A percentile compares a stretch with the other conserved stretches of the same genome.
phyloP scores from a whole-genome alignment of 768 basidiomycete genomes.

The Russula abietina region DNA sequence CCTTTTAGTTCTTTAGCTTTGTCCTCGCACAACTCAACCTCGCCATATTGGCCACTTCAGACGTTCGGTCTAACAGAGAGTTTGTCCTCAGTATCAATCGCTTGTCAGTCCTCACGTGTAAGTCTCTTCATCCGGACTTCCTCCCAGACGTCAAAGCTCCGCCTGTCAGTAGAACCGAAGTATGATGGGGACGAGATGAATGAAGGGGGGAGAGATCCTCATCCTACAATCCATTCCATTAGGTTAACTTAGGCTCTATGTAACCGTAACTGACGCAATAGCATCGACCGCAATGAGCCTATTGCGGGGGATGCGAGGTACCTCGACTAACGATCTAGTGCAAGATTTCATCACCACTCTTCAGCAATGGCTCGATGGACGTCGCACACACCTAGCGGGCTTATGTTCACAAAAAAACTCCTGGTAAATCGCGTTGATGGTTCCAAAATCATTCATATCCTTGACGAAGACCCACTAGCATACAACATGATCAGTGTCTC shows the following conservation, averaged over 20 bases:
- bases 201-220: neutral
- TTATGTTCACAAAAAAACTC: conserved; percentile 85
- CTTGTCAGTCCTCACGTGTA: neutral
- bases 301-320: conserved; percentile 80
- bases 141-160: neutral
- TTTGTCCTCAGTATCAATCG: neutral
- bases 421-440: conserved; percentile 77
- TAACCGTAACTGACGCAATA: conserved; percentile 42
- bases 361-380: neutral
- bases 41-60: no score
- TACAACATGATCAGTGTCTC: neutral
- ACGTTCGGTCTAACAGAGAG: no score
- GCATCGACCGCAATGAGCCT: conserved; percentile 91
- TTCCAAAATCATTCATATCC: conserved; percentile 82
- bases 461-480: conserved; percentile 76
- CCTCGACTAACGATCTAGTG: conserved; percentile 71
- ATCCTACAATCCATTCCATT: no score
- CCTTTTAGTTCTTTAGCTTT: no score
- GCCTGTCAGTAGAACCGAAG: neutral
- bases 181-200: neutral
- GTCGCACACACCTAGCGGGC: conserved; percentile 56
- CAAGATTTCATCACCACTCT: neutral
- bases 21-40: no score
- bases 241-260: no score
- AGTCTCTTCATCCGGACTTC: neutral